Base-by-base conservation (phyloP, 192 early-diverging fungal genomes). In the Coemansia sp. region DNA sequence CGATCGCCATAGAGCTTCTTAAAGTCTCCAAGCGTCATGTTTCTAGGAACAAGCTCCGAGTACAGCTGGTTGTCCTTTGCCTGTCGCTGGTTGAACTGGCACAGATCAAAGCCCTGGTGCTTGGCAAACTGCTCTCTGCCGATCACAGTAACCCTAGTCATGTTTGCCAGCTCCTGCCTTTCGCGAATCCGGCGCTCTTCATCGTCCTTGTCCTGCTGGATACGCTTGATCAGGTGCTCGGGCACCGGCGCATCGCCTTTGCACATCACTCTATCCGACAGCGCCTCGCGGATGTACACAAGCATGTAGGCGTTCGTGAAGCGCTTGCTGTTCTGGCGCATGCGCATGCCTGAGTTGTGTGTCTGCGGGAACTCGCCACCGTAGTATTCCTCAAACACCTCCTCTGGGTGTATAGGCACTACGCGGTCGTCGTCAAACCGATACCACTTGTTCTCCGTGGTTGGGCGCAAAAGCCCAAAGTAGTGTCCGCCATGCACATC, bases 221-320 rank as follows among this genome's bases (percentile, higher is more conserved):
- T 85, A 36, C 87, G 81, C 59, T 69, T 64, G 33, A 76, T 74
- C 57, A 99, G 73, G 73, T 98, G 95, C 53, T 76, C 78, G 11
- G 95, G 96, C 57, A 95, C 89, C 35, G 96, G 93, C 2, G 80
- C 63, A 13, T 85, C 81, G 13, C 82, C 79, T 5, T 91, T 71
- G 23, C 87, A 84, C 57, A 98, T 76, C 25, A 97, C 85, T 22
- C 86, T 65, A 25, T 89, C 89, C 60, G 89, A 74, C 68, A 89
- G 83, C 13, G 79, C 67, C 73, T 94, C 87, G 53, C 95, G 90
- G 45, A 99, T 88, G 63, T 99, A 99, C 29, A 97, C 95, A 74
- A 99, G 82, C 96, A 99, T 97, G 85, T 99, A 99, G 9, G 97
- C 97, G 66, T 97, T 99, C 7, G 92, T 94, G 71, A 92, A 96